These are phyloP conservation scores for Pseudogymnoascus sp. DNA, from an alignment of 2,329 filamentous ascomycete genomes.

Conservation along the genomic window DNA sequence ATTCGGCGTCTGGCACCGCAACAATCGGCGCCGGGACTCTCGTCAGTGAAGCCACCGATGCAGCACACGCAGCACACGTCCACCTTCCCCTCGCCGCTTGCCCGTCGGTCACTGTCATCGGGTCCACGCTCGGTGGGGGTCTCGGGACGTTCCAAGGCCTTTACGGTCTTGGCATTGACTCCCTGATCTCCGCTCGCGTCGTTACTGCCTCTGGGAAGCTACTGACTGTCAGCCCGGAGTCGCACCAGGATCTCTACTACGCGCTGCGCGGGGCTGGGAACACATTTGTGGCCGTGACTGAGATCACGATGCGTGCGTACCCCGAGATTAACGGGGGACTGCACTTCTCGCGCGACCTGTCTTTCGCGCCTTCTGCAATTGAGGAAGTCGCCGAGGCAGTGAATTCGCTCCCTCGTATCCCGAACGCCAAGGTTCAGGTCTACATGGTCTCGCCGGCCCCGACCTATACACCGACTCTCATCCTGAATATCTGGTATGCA, in stretches of 20 bases:
- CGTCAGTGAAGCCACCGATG: background rate
- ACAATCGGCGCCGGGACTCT: background rate
- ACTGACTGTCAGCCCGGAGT: conserved; percentile 12
- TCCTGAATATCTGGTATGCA: background rate
- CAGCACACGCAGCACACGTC: background rate
- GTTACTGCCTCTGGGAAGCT: conserved; percentile 19
- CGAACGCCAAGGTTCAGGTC: background rate
- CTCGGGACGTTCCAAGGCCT: conserved; percentile 48
- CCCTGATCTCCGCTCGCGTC: conserved; percentile 16
- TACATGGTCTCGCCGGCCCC: background rate
- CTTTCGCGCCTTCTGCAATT: background rate
- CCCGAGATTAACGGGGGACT: background rate
- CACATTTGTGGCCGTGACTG: conserved; percentile 16
- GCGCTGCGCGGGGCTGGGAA: conserved; percentile 20
- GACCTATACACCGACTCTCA: background rate
- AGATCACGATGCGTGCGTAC: conserved; percentile 12
- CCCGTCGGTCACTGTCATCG: conserved; percentile 13
- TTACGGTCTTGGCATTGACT: conserved; percentile 21
- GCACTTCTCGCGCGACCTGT: background rate
- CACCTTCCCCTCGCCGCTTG: background rate
- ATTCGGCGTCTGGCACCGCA: background rate
- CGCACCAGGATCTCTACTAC: conserved; percentile 21
- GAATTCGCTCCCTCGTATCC: background rate
- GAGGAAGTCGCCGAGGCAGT: background rate
- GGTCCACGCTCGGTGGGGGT: conserved; percentile 19